Evolutionary conservation across 495 filamentous ascomycete genomes (phyloP), one percentile per base, ranked within the genome.

Genomic region (Rostrohypoxylon terebratum): DNA sequence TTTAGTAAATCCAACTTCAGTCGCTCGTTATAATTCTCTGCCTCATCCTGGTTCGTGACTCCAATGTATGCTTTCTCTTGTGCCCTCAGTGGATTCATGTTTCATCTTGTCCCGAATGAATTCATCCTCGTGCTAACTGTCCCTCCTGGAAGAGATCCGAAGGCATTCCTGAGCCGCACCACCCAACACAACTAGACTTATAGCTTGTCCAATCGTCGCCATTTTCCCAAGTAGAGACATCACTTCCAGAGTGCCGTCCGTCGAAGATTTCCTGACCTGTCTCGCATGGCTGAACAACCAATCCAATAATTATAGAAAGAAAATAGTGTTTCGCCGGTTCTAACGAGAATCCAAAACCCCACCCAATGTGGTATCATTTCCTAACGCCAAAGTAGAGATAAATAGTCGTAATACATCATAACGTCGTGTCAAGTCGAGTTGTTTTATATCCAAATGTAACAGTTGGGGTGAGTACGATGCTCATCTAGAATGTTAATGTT

Each of bases 1-100:
- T 71, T 71, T 64, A 58, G 70, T 44, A 73, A 75, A 68, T 73
- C 74, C 23, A 78, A 78, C 76, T 77, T 73, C 13, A 69, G 74
- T 78, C 76, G 65, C 72, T 78, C 76, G 65, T 75, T 78, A 68
- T 65, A n/a, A n/a, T 16, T 33, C 28, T 40, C 28, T 28, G 9
- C 13, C 9, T 57, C 4, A 40, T 59, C 13, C 14, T 23, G 9
- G 8, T 2, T 11, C 13, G 51, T 64, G 42, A 53, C 14, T 48
- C 14, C 10, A 1, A 14, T 51, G 11, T 54, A 4, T 54, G 6
- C 25, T 33, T 31, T n/a, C 16, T 0, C 42, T 18, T 18, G 14
- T n/a, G 42, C 16, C 16, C 4, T 54, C 25, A 2, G 10, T 16
- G 28, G 6, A 4, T 8, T 8, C 3, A 34, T 34, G 33, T 34